Percentiles rank a stretch among this genome's conserved stretches.
These are phyloP conservation scores for Podaxis pistillaris DNA, from an alignment of 768 basidiomycete species.

Conservation along the genomic window DNA sequence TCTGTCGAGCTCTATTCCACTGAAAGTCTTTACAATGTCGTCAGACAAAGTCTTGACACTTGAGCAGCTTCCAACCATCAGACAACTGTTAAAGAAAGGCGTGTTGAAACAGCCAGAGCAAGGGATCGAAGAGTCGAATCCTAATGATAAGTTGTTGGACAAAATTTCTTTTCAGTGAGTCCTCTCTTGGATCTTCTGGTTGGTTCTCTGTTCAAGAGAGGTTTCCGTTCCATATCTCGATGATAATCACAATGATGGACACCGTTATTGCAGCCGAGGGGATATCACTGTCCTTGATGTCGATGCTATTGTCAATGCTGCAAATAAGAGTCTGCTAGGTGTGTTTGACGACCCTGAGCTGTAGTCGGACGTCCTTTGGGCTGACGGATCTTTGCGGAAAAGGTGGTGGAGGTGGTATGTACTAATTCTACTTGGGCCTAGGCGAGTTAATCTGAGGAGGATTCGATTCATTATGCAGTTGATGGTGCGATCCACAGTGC, in stretches of 20 bases:
- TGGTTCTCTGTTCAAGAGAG: neutral
- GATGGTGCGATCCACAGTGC: slow-evolving; percentile 82
- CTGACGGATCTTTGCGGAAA: slow-evolving; percentile 24
- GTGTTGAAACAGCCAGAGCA: slow-evolving; percentile 28
- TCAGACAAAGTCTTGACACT: slow-evolving; percentile 20
- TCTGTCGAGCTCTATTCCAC: neutral
- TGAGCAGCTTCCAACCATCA: slow-evolving; percentile 55
- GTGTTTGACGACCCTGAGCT: slow-evolving; percentile 20
- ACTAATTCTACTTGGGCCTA: neutral
- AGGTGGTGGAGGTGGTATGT: slow-evolving; percentile 76
- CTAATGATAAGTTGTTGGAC: slow-evolving; percentile 11
- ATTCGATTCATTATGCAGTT: slow-evolving; percentile 38
- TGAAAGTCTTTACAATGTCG: neutral
- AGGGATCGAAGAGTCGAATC: neutral
- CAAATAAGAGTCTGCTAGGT: slow-evolving; percentile 74
- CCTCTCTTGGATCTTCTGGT: neutral
- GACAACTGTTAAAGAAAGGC: slow-evolving; percentile 46
- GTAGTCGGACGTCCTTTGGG: neutral
- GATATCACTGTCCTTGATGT: slow-evolving; percentile 73
- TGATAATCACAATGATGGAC: slow-evolving; percentile 7
- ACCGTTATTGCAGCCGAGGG: slow-evolving; percentile 51
- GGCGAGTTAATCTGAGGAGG: neutral
- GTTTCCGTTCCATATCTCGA: neutral
- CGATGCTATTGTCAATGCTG: slow-evolving; percentile 82
- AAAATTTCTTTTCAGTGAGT: slow-evolving; percentile 7